Evolutionary conservation across 345 rosid genomes (phyloP).

Genomic region (Durio zibethinus): DNA sequence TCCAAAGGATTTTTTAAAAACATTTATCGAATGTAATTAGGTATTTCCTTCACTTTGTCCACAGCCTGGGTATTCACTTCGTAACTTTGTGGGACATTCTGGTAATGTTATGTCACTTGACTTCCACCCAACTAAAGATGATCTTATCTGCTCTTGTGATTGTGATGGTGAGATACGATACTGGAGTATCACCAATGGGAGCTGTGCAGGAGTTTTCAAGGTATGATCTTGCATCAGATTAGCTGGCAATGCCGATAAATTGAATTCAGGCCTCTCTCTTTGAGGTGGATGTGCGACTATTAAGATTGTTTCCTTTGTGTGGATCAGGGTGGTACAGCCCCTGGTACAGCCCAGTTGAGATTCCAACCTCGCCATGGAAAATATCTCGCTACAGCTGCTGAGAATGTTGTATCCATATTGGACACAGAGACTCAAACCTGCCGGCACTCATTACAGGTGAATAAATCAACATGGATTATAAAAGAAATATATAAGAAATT

Average conservation of each 20-base stretch:
- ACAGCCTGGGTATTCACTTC: slow-evolving; percentile 85
- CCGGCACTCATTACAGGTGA: slow-evolving; percentile 72
- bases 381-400: slow-evolving; percentile 89
- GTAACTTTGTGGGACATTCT: slow-evolving; percentile 78
- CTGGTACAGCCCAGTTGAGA: slow-evolving; percentile 65
- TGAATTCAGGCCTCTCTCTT: background rate
- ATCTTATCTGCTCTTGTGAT: slow-evolving; percentile 94
- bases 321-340: slow-evolving; percentile 73
- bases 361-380: slow-evolving; percentile 89
- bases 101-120: slow-evolving; percentile 74
- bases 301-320: slow-evolving; percentile 12
- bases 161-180: slow-evolving; percentile 85
- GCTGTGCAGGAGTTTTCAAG: slow-evolving; percentile 72
- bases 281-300: background rate
- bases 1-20: background rate
- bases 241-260: background rate
- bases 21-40: background rate
- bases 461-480: background rate
- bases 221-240: slow-evolving; percentile 33
- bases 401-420: slow-evolving; percentile 73
- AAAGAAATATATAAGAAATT: background rate
- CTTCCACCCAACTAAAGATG: slow-evolving; percentile 87
- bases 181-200: slow-evolving; percentile 88
- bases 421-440: slow-evolving; percentile 82
- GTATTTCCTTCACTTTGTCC: slow-evolving; percentile 19